These are phyloP conservation scores for Pythium dissimile DNA, from an alignment of 352 stramenopile species.

Conservation along the genomic window DNA sequence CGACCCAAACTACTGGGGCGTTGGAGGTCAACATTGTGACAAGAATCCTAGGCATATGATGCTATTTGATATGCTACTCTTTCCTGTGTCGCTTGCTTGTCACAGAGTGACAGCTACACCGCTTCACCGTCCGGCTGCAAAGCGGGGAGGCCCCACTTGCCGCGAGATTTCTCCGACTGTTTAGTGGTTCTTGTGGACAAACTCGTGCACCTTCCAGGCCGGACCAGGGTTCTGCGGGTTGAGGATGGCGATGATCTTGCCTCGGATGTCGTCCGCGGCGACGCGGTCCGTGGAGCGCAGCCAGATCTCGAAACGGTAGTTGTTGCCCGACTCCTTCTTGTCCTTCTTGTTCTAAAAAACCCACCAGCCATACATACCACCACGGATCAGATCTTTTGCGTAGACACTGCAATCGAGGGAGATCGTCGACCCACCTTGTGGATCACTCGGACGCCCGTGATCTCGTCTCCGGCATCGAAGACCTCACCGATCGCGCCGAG, in stretches of 20 bases:
- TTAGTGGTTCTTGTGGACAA: slow-evolving; percentile 85
- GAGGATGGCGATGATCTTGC: slow-evolving; percentile 60
- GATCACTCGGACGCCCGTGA: slow-evolving; percentile 89
- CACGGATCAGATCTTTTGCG: background rate
- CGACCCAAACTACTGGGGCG: too few species aligned
- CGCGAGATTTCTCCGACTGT: too few species aligned
- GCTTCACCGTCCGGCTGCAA: too few species aligned
- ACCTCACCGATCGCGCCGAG: slow-evolving; percentile 88
- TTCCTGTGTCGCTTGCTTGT: too few species aligned
- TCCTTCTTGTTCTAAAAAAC: slow-evolving; percentile 73
- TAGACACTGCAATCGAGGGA: too few species aligned
- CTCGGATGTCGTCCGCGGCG: slow-evolving; percentile 72
- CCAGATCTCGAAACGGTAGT: slow-evolving; percentile 87
- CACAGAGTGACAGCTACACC: too few species aligned
- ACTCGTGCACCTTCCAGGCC: slow-evolving; percentile 55
- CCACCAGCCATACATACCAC: background rate
- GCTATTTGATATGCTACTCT: too few species aligned
- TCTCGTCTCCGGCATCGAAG: slow-evolving; percentile 82
- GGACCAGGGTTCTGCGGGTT: slow-evolving; percentile 52
- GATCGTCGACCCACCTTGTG: slow-evolving; percentile 80
- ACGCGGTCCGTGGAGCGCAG: slow-evolving; percentile 55
- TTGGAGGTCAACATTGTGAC: too few species aligned
- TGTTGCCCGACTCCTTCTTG: slow-evolving; percentile 70
- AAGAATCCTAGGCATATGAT: too few species aligned
- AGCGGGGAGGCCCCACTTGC: too few species aligned